phyloP scores from a whole-genome alignment of 257 asterid species.

The Galeopsis tetrahit region DNA sequence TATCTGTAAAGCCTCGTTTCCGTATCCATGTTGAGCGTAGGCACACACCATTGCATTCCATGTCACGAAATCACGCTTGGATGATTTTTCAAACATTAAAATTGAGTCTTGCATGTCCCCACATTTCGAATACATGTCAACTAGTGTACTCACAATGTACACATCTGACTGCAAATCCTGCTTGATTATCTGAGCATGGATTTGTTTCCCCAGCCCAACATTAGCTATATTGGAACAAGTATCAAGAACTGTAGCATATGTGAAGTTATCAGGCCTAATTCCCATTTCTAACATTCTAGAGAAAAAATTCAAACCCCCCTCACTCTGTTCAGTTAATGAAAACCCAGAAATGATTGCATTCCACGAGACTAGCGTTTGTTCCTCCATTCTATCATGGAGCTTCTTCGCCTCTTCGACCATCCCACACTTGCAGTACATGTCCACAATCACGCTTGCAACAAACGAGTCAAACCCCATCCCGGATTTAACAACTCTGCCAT shows the following conservation, averaged over 20 bases:
- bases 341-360: slow-evolving; percentile 83
- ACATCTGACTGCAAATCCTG: slow-evolving; percentile 75
- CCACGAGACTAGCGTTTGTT: slow-evolving; percentile 74
- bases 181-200: slow-evolving; percentile 88
- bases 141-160: slow-evolving; percentile 81
- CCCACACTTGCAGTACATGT: slow-evolving; percentile 89
- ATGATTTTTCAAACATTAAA: slow-evolving; percentile 71
- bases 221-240: slow-evolving; percentile 87
- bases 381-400: slow-evolving; percentile 65
- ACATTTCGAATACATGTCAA: slow-evolving; percentile 95
- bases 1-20: slow-evolving; percentile 60
- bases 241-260: slow-evolving; percentile 89
- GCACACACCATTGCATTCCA: slow-evolving; percentile 93
- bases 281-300: slow-evolving; percentile 69
- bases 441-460: slow-evolving; percentile 76
- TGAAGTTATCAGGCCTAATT: slow-evolving; percentile 74
- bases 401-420: slow-evolving; percentile 84
- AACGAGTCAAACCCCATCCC: slow-evolving; percentile 77
- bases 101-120: slow-evolving; percentile 76
- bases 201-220: slow-evolving; percentile 83
- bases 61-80: slow-evolving; percentile 71
- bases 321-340: slow-evolving; percentile 72
- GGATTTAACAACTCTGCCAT: slow-evolving; percentile 65
- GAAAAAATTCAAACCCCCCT: slow-evolving; percentile 74
- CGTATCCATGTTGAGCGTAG: slow-evolving; percentile 80